Evolutionary conservation across 495 filamentous ascomycete genomes (phyloP).

Genomic region (Cercophora sp.): DNA sequence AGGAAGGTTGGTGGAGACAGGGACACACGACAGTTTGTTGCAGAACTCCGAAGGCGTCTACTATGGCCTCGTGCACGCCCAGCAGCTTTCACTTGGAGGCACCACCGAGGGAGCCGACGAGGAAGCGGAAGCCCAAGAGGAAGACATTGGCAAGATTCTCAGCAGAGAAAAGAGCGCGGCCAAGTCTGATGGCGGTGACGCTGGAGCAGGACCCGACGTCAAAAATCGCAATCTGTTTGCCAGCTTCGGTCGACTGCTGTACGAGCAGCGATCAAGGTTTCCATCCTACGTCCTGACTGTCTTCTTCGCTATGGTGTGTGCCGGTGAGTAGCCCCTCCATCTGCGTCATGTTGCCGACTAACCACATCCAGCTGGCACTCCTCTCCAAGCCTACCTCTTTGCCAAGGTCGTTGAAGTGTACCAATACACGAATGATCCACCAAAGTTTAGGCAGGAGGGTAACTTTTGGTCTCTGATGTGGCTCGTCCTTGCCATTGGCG

Average conservation of each 20-base stretch:
- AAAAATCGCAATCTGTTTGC: conserved; percentile 36
- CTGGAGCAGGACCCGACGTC: conserved; percentile 15
- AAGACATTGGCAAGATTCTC: conserved; percentile 39
- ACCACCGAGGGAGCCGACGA: conserved; percentile 14
- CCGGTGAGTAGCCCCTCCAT: conserved; percentile 23
- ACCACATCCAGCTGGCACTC: conserved; percentile 41
- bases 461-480: conserved; percentile 67
- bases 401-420: conserved; percentile 46
- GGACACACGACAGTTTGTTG: conserved; percentile 65
- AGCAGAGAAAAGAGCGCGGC: conserved; percentile 19
- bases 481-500: conserved; percentile 51
- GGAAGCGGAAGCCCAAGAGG: conserved; percentile 30
- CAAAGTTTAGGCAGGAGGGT: conserved; percentile 34
- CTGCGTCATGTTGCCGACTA: too few relatives aligned
- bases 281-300: conserved; percentile 46
- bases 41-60: conserved; percentile 52
- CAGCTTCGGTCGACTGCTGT: conserved; percentile 41
- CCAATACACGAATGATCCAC: conserved; percentile 35
- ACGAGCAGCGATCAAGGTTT: conserved; percentile 46
- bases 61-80: conserved; percentile 48
- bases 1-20: conserved; percentile 62
- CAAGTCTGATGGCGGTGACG: conserved; percentile 7
- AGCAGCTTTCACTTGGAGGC: conserved; percentile 38
- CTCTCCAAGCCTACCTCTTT: conserved; percentile 50
- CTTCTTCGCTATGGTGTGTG: conserved; percentile 46